Evolutionary conservation across 1,284 basidiomycete genomes (phyloP).

Genomic region (Leucoagaricus sp.): DNA sequence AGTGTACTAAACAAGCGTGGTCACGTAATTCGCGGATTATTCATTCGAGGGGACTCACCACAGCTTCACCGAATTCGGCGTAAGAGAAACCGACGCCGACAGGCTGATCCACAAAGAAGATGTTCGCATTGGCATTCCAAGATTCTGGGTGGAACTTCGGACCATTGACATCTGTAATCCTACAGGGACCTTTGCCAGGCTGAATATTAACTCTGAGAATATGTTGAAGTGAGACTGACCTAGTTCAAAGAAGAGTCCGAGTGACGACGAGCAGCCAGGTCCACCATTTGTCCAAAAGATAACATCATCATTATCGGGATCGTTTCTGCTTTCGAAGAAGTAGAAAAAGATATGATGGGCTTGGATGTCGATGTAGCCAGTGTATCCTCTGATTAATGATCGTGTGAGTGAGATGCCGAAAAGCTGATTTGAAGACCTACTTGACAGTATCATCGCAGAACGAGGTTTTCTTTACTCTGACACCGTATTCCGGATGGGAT

Average conservation of each 20-base stretch:
- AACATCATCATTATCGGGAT: slow-evolving; percentile 67
- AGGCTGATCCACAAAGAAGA: slow-evolving; percentile 74
- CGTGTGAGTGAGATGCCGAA: neutral
- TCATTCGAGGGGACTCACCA: slow-evolving; percentile 39
- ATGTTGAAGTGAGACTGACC: slow-evolving; percentile 29
- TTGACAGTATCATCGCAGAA: slow-evolving; percentile 60
- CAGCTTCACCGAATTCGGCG: slow-evolving; percentile 66
- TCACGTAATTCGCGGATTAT: neutral
- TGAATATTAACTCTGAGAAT: neutral
- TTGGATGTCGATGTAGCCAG: slow-evolving; percentile 58
- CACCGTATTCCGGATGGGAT: slow-evolving; percentile 50
- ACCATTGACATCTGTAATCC: slow-evolving; percentile 43
- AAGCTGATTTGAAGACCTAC: slow-evolving; percentile 25
- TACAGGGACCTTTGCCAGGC: slow-evolving; percentile 45
- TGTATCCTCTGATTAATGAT: slow-evolving; percentile 24
- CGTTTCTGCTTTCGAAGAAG: slow-evolving; percentile 79
- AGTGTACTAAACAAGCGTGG: slow-evolving; percentile 38
- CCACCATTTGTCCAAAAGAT: slow-evolving; percentile 70
- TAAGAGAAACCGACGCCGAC: slow-evolving; percentile 72
- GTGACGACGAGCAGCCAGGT: slow-evolving; percentile 55
- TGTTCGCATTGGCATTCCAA: slow-evolving; percentile 71
- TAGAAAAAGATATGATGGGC: slow-evolving; percentile 83
- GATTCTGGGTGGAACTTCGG: slow-evolving; percentile 56
- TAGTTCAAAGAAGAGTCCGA: slow-evolving; percentile 70
- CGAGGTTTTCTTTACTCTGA: slow-evolving; percentile 51